Conservation (phyloP, 2,329 filamentous ascomycete species). For the Trichothecium roseum region DNA sequence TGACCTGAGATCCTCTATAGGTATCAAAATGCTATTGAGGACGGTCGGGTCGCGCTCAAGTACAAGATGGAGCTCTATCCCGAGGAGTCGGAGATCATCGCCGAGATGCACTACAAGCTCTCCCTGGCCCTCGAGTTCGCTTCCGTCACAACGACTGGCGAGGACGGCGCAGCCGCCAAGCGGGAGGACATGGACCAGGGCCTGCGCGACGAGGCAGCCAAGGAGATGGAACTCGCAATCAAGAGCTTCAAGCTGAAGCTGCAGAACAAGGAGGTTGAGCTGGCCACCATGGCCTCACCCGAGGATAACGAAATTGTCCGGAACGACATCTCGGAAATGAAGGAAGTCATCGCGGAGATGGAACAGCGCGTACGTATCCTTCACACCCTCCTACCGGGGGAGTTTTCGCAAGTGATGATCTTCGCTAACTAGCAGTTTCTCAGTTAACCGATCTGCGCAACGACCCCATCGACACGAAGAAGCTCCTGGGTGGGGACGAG, state of each 20-base stretch:
- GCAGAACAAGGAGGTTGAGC: constrained; percentile 55
- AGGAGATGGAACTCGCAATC: constrained; percentile 65
- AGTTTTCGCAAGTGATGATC: not conserved
- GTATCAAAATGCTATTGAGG: constrained; percentile 77
- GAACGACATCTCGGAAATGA: constrained; percentile 58
- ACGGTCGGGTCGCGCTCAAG: constrained; percentile 66
- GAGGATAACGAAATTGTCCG: constrained; percentile 57
- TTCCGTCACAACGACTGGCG: constrained; percentile 56
- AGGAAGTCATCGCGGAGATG: constrained; percentile 71
- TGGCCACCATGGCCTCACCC: constrained; percentile 50
- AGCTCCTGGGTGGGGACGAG: constrained; percentile 24
- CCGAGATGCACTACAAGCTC: constrained; percentile 93
- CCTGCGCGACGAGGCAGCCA: constrained; percentile 59
- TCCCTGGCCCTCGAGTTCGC: constrained; percentile 92
- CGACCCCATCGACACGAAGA: constrained; percentile 37
- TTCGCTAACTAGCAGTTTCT: constrained; percentile 4
- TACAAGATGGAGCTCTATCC: constrained; percentile 73
- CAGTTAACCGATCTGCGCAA: constrained; percentile 59
- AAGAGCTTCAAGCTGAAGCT: constrained; percentile 62
- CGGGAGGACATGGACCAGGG: constrained; percentile 51
- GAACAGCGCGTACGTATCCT: constrained; percentile 52
- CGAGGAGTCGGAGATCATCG: constrained; percentile 72
- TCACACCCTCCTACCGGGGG: no score
- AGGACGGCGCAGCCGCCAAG: constrained; percentile 33
- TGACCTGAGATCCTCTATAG: constrained; percentile 22